Percentiles rank a stretch among this genome's conserved stretches.
Evolutionary conservation across 2,329 filamentous ascomycete species (phyloP).

Genomic region (Ceratocystiopsis sp.): DNA sequence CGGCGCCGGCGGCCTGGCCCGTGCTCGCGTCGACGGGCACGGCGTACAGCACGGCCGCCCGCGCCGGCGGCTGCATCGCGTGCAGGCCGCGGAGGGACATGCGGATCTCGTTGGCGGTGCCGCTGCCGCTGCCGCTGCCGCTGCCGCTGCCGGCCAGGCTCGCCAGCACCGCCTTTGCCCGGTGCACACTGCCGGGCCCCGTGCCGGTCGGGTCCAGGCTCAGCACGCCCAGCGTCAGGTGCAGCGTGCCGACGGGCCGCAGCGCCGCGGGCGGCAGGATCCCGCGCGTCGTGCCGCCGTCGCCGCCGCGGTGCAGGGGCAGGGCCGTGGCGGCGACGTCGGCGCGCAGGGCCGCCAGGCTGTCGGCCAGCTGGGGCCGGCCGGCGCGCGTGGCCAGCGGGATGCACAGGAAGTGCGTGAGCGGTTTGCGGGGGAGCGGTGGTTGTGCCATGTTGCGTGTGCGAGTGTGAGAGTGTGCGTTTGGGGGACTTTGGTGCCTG

Average conservation of each 20-base stretch:
- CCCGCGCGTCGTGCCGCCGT: neutral
- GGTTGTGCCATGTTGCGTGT: too few relatives aligned
- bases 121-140: neutral
- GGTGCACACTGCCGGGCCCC: slow-evolving; percentile 20
- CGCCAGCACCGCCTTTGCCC: slow-evolving; percentile 13
- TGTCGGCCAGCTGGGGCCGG: slow-evolving; percentile 45
- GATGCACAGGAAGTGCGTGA: slow-evolving; percentile 61
- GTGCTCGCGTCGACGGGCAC: slow-evolving; percentile 34
- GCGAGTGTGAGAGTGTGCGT: too few relatives aligned
- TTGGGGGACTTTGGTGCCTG: too few relatives aligned
- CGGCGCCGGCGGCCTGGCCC: slow-evolving; percentile 28
- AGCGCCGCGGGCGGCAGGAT: slow-evolving; percentile 51
- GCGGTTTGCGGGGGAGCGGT: neutral
- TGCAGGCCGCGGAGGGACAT: slow-evolving; percentile 37
- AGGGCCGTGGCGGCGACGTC: slow-evolving; percentile 29
- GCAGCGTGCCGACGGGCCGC: slow-evolving; percentile 61
- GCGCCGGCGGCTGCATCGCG: slow-evolving; percentile 39
- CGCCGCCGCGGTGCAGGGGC: slow-evolving; percentile 11
- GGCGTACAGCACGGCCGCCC: slow-evolving; percentile 47
- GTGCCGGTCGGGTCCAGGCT: slow-evolving; percentile 31
- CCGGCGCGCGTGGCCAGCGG: slow-evolving; percentile 48
- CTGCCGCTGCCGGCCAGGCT: slow-evolving; percentile 15
- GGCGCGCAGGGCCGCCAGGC: slow-evolving; percentile 42
- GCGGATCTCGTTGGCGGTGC: slow-evolving; percentile 4
- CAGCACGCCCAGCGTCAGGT: slow-evolving; percentile 81